Conservation (phyloP, 768 basidiomycete species). For the Kwoniella bestiolae region DNA sequence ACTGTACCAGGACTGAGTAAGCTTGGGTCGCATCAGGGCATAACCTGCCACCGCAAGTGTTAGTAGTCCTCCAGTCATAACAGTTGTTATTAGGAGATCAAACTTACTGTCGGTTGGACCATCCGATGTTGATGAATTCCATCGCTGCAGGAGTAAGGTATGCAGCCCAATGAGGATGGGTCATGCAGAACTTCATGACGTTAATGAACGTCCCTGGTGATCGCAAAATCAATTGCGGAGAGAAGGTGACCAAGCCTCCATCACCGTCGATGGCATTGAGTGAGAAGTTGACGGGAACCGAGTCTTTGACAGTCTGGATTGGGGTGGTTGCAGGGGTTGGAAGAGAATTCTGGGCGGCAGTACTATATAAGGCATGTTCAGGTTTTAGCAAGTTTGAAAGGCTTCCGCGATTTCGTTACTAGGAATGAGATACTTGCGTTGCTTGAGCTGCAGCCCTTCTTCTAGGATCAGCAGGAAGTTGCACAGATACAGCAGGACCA, state of each 20-base stretch:
- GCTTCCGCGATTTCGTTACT: background rate
- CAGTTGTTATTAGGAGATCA: too few species aligned
- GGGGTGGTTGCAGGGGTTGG: constrained; percentile 6
- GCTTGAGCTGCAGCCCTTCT: background rate
- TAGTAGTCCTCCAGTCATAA: too few species aligned
- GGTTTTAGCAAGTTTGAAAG: background rate
- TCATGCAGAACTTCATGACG: constrained; percentile 30
- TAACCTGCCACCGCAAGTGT: constrained; percentile 20
- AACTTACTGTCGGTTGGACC: constrained; percentile 26
- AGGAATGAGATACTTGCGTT: background rate
- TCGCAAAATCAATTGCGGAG: constrained; percentile 38
- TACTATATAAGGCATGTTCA: background rate
- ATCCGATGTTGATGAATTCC: constrained; percentile 29
- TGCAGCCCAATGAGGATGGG: constrained; percentile 30
- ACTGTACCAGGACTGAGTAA: constrained; percentile 25
- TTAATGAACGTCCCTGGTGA: constrained; percentile 30
- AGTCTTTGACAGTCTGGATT: background rate
- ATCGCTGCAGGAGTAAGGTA: constrained; percentile 39
- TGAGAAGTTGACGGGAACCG: background rate
- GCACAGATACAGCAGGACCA: background rate
- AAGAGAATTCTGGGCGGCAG: background rate
- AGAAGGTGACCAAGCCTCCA: constrained; percentile 48
- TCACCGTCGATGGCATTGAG: constrained; percentile 7
- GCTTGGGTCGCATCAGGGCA: constrained; percentile 38
- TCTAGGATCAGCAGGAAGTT: background rate